A percentile compares a stretch with the other conserved stretches of the same genome.
Conservation (phyloP, 108 stramenopile genomes). For the Cylindrotheca fusiformis region DNA sequence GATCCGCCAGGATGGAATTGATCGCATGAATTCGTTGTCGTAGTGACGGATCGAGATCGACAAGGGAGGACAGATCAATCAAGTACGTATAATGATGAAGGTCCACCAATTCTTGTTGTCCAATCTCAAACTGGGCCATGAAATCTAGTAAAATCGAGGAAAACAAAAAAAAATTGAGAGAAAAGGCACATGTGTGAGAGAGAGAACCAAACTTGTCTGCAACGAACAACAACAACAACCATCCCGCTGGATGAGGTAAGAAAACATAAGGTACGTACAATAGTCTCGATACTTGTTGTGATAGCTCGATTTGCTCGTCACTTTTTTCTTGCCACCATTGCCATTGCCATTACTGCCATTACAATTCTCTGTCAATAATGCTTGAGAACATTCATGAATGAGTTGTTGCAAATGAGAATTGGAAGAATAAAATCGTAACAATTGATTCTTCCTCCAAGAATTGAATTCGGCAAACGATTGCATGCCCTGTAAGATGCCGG, state of each 20-base stretch:
- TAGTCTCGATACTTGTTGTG: slow-evolving; percentile 26
- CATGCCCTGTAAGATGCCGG: slow-evolving; percentile 12
- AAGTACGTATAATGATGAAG: slow-evolving; percentile 30
- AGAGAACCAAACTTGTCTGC: too few species aligned
- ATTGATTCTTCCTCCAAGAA: slow-evolving; percentile 27
- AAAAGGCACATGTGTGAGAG: too few species aligned
- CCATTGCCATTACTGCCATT: too few species aligned
- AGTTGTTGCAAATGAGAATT: slow-evolving; percentile 8
- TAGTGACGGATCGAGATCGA: slow-evolving; percentile 8
- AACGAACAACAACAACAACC: neutral
- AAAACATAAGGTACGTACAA: neutral
- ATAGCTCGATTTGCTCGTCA: neutral
- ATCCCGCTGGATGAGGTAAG: neutral
- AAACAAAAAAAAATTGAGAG: neutral
- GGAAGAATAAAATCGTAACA: slow-evolving; percentile 23
- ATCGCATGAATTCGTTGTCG: slow-evolving; percentile 22
- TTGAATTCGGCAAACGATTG: slow-evolving; percentile 28
- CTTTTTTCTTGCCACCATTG: too few species aligned
- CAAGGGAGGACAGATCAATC: slow-evolving; percentile 21
- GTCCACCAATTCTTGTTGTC: slow-evolving; percentile 28
- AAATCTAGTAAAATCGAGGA: slow-evolving; percentile 10
- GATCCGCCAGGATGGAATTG: slow-evolving; percentile 17
- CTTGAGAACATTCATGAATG: slow-evolving; percentile 12
- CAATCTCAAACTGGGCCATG: slow-evolving; percentile 28
- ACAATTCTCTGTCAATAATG: slow-evolving; percentile 4